Conservation (phyloP, 768 basidiomycete genomes). For the Leucosporidium yakuticum region DNA sequence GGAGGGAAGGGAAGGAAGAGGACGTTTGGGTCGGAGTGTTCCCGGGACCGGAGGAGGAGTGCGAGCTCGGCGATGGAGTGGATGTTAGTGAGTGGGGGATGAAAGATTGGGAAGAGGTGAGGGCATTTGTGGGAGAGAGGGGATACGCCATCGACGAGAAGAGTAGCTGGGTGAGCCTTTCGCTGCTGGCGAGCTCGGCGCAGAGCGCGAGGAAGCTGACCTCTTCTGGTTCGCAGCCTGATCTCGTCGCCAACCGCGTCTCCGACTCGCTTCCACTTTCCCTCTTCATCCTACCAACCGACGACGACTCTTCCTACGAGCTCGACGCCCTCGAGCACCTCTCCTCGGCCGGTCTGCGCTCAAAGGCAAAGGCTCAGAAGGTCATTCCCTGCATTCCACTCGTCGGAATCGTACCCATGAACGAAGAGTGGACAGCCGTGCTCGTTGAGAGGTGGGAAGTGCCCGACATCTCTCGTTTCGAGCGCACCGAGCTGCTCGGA, state of each 20-base stretch:
- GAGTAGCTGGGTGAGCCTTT: not conserved
- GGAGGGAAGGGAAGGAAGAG: constrained; percentile 1
- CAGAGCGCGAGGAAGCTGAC: not conserved
- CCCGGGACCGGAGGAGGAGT: not conserved
- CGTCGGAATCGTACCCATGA: not conserved
- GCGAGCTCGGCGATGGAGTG: not conserved
- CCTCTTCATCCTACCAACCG: constrained; percentile 4
- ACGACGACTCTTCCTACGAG: constrained; percentile 5
- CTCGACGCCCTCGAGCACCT: constrained; percentile 15
- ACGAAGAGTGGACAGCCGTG: constrained; percentile 3
- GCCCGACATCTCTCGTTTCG: not conserved
- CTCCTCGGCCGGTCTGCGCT: not conserved
- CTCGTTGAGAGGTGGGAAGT: not conserved
- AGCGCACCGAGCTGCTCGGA: not conserved
- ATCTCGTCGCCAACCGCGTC: not conserved
- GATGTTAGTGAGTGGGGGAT: not conserved
- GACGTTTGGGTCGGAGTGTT: not conserved
- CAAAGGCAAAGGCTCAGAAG: not conserved
- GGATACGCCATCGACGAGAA: not conserved
- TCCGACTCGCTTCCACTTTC: not conserved
- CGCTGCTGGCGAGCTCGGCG: not conserved
- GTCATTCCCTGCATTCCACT: not conserved
- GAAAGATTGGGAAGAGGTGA: not conserved
- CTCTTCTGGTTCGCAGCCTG: not conserved
- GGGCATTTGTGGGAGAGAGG: not conserved